Evolutionary conservation across 1,139 yeast species (phyloP).

Genomic region (Yamadazyma diospyri): DNA sequence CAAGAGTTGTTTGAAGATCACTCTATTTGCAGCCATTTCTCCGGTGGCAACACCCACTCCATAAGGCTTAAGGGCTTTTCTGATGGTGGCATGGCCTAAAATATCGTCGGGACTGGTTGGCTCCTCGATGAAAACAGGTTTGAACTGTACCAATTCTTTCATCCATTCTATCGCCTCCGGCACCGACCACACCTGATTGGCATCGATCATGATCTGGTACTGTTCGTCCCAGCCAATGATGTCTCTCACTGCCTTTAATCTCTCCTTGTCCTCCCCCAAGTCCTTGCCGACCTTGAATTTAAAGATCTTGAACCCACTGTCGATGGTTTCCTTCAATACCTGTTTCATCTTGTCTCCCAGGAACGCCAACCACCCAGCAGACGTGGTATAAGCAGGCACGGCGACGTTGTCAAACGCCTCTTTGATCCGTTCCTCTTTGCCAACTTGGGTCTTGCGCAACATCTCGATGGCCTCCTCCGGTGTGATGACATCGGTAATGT

Average conservation of each 20-base stretch:
- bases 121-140: slow-evolving; percentile 38
- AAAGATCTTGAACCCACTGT: slow-evolving; percentile 35
- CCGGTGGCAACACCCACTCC: slow-evolving; percentile 40
- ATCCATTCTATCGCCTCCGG: slow-evolving; percentile 38
- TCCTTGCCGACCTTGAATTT: slow-evolving; percentile 40
- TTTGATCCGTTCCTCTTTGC: slow-evolving; percentile 22
- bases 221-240: slow-evolving; percentile 33
- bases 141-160: slow-evolving; percentile 28
- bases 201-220: slow-evolving; percentile 23
- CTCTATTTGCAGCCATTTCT: slow-evolving; percentile 38
- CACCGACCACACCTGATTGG: slow-evolving; percentile 38
- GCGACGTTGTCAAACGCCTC: slow-evolving; percentile 30
- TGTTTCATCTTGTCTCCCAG: slow-evolving; percentile 33
- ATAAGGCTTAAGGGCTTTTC: slow-evolving; percentile 29
- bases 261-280: slow-evolving; percentile 26
- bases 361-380: slow-evolving; percentile 45
- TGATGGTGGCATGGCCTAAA: slow-evolving; percentile 32
- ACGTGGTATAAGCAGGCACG: slow-evolving; percentile 42
- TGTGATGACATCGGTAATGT: slow-evolving; percentile 35
- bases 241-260: slow-evolving; percentile 34
- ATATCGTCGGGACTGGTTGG: slow-evolving; percentile 40
- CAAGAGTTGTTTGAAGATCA: slow-evolving; percentile 34
- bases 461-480: slow-evolving; percentile 33
- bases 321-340: slow-evolving; percentile 25
- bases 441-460: slow-evolving; percentile 22